Base-by-base conservation (phyloP, 2,329 filamentous ascomycete species). In the Stylonectria norvegica region DNA sequence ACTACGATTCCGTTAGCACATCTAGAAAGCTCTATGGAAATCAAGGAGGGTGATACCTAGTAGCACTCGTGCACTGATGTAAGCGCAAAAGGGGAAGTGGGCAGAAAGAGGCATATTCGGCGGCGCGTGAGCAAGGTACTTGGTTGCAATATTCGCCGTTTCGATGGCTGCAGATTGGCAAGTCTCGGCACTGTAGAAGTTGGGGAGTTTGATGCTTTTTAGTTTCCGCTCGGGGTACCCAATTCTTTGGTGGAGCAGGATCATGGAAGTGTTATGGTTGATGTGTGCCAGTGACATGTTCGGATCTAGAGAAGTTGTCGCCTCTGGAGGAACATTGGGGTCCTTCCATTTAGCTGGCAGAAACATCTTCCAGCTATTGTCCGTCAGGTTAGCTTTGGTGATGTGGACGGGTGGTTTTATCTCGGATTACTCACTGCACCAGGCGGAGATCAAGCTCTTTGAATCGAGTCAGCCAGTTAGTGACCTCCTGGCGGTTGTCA, bases 201-300 rank as follows among this genome's bases (percentile, higher is more conserved):
- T 72, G 0, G 72, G 71, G 5, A 74, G 46, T 38, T 36, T 56
- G 44, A 52, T 4, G 42, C 38, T 37, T 31, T 48, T 53, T 61
- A 59, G 61, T 45, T 45, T 1, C 52, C 56, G 2, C 16, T 49
- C 49, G 0, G 69, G 70, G 31, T 70, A 74, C 0, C 70, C 72
- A 27, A 75, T 72, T 5, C 60, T 57, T 30, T 75, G 71, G 38
- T 75, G 72, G 0, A 75, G 53, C 0, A 74, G 55, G 17, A 75
- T 72, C 57, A 72, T 72, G 0, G 70, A 71, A 0, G 70, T 66
- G 38, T 74, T 74, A 33, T 75, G 72, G 0, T 25, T 74, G 8
- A 71, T 60, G 22, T 75, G 70, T 0, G 71, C 71, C 0, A 74
- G 50, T 0, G 72, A 73, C 14, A 75, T 54, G 32, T 75, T 75